Evolutionary conservation across 2,329 filamentous ascomycete genomes (phyloP), one percentile per base, ranked within the genome.

Genomic region (Xylariaceae sp.): DNA sequence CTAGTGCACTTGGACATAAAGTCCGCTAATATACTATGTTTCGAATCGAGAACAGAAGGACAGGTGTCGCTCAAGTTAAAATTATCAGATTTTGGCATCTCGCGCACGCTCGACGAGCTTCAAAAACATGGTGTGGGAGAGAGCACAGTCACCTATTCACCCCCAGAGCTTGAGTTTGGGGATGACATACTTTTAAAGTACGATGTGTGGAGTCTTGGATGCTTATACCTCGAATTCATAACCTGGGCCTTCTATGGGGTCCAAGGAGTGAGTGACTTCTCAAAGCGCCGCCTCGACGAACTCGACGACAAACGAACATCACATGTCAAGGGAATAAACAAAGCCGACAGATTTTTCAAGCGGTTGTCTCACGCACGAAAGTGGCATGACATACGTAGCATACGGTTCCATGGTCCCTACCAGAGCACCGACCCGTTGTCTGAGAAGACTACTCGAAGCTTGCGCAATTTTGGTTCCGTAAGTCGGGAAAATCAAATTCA

Each of bases 121-220:
- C 36, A 3, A 45, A 19, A 2, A 18, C n/a, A 54, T 6, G 11
- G 36, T 38, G 22, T 38, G 3, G 13, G 36, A 18, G n/a, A 33
- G 13, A 51, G 54, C 36, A 51, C 48, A 2, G 54, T 55, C 34
- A 59, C 55, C 7, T 59, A 59, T 33, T 46, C 53, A 3, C 42
- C 57, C 14, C 55, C 57, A 0, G 57, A 59, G 19, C 45, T 49
- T 19, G 50, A 56, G 6, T n/a, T 45, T 1, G 39, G 44, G 18
- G 48, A 54, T 1, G 2, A 2, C 0, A 12, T 59, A 3, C 10
- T 12, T 36, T 43, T 51, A 1, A 47, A 51, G 2, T 56, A 47
- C 22, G 62, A 64, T 31, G 48, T 64, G 4, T 64, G 62, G 62
- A 55, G 57, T 38, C 53, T 63, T 10, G 62, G 56, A 1, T 64